Conservation (phyloP, 164 flowering plant species). For the Liriodendron chinense region DNA sequence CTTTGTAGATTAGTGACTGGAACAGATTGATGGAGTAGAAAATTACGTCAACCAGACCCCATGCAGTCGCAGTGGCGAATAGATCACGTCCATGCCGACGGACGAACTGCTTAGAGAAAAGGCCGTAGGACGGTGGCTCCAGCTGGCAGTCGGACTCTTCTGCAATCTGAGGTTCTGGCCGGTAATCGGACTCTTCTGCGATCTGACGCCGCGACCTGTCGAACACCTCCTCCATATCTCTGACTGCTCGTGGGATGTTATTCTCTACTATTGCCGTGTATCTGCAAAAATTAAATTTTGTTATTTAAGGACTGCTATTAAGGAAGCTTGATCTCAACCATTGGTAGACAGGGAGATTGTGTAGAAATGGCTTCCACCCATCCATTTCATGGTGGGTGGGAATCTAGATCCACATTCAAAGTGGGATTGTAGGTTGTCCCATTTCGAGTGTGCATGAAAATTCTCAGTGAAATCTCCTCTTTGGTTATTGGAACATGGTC, state of each 20-base stretch:
- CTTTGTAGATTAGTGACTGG: constrained; percentile 23
- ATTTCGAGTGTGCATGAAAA: too few relatives aligned
- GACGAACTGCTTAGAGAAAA: constrained; percentile 49
- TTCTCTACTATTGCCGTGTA: constrained; percentile 66
- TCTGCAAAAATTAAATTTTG: constrained; percentile 21
- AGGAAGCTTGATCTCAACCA: too few relatives aligned
- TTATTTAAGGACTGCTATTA: too few relatives aligned
- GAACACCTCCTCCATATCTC: constrained; percentile 23
- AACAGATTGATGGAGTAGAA: constrained; percentile 62
- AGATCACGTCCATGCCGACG: constrained; percentile 55
- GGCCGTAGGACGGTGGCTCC: constrained; percentile 26
- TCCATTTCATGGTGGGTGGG: background rate
- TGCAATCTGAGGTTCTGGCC: background rate
- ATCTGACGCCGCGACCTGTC: constrained; percentile 11
- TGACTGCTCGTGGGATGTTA: constrained; percentile 33
- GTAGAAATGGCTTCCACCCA: background rate
- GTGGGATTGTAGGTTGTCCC: too few relatives aligned
- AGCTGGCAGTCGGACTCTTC: background rate
- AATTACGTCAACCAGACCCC: constrained; percentile 57
- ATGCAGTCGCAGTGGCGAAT: constrained; percentile 39
- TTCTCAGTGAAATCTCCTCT: too few relatives aligned
- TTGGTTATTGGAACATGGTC: too few relatives aligned
- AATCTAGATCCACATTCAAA: too few relatives aligned
- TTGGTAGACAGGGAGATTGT: background rate
- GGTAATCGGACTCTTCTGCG: constrained; percentile 5